Conservation (phyloP, 352 stramenopile genomes). For the Chrysophaeum taylorii region DNA sequence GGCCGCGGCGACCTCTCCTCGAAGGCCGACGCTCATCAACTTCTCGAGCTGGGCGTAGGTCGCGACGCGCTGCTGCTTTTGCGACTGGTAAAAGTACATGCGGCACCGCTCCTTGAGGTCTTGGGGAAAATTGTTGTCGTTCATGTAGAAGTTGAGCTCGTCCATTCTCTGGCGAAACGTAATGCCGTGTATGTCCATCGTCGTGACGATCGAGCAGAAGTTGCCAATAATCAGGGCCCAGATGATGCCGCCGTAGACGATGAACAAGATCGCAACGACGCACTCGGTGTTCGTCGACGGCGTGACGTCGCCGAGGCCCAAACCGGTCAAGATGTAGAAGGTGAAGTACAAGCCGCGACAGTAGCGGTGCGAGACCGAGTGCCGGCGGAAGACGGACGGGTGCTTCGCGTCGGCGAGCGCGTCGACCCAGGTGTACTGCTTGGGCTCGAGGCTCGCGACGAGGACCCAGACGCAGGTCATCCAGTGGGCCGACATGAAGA, state of each 20-base stretch:
- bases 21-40: background rate
- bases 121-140: too few species aligned
- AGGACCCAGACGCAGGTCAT: slow-evolving; percentile 7
- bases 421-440: slow-evolving; percentile 9
- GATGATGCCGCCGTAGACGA: slow-evolving; percentile 14
- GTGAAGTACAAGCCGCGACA: slow-evolving; percentile 20
- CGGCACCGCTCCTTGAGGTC: too few species aligned
- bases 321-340: slow-evolving; percentile 9
- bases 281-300: background rate
- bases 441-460: slow-evolving; percentile 1
- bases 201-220: slow-evolving; percentile 15
- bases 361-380: background rate
- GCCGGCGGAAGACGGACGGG: background rate
- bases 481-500: slow-evolving; percentile 16
- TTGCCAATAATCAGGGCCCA: slow-evolving; percentile 17
- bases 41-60: background rate
- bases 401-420: slow-evolving; percentile 1
- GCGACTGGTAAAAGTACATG: too few species aligned
- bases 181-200: slow-evolving; percentile 12
- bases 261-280: slow-evolving; percentile 5
- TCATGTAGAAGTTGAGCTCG: slow-evolving; percentile 18
- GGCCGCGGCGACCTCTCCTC: too few species aligned
- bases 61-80: too few species aligned
- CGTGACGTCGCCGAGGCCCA: slow-evolving; percentile 15
- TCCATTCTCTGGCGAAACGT: slow-evolving; percentile 12